Evolutionary conservation across 208 protist species (phyloP).

Genomic region (Porcisia hertigi): DNA sequence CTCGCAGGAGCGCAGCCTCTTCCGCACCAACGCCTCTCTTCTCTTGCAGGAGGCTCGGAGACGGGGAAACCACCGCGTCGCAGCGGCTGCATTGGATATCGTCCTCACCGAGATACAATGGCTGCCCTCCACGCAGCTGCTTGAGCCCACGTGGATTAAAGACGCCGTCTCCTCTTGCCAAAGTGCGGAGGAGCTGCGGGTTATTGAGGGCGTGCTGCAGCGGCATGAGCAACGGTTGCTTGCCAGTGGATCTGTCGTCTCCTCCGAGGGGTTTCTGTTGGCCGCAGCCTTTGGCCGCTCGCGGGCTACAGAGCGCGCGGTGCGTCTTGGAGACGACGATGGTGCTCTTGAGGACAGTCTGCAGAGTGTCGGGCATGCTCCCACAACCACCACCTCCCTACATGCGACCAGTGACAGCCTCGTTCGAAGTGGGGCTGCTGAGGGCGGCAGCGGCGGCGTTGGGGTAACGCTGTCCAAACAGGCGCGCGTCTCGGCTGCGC

Average conservation of each 20-base stretch:
- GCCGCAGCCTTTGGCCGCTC: constrained; percentile 25
- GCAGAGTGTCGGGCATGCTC: not conserved
- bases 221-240: constrained; percentile 24
- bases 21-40: constrained; percentile 52
- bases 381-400: not conserved
- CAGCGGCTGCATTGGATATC: constrained; percentile 46
- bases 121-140: constrained; percentile 17
- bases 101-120: constrained; percentile 29
- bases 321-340: constrained; percentile 20
- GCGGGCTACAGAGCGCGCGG: constrained; percentile 11
- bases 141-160: constrained; percentile 69
- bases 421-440: not conserved
- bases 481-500: constrained; percentile 16
- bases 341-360: not conserved
- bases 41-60: constrained; percentile 71
- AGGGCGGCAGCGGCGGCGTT: not conserved
- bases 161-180: constrained; percentile 63
- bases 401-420: not conserved
- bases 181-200: constrained; percentile 44
- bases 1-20: constrained; percentile 51
- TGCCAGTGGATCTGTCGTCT: constrained; percentile 11
- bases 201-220: constrained; percentile 41
- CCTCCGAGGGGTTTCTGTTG: constrained; percentile 23
- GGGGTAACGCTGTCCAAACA: not conserved
- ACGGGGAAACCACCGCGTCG: constrained; percentile 38